Conservation (phyloP, 108 stramenopile species). For the Skeletonema marinoi region DNA sequence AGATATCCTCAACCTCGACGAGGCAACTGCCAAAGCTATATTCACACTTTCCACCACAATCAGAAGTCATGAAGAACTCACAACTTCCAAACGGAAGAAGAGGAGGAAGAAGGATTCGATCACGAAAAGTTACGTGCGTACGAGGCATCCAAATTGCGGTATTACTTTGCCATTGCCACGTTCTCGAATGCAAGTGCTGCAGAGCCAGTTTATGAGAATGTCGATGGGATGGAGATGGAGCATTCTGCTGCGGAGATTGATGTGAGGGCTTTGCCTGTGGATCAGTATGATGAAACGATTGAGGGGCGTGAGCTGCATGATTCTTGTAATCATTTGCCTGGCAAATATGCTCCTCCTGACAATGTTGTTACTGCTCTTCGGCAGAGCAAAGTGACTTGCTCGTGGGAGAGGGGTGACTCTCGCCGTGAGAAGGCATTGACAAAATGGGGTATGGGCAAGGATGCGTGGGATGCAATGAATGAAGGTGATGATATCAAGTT, state of each 20-base stretch:
- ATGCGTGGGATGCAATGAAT: constrained; percentile 78
- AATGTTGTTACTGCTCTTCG: constrained; percentile 89
- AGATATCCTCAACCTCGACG: constrained; percentile 33
- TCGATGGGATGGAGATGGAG: constrained; percentile 97
- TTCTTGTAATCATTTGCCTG: constrained; percentile 68
- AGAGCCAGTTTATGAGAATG: constrained; percentile 82
- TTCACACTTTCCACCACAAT: constrained; percentile 46
- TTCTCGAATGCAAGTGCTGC: constrained; percentile 77
- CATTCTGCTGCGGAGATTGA: constrained; percentile 90
- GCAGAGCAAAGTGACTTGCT: constrained; percentile 90
- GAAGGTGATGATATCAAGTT: constrained; percentile 88
- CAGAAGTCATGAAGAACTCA: constrained; percentile 28
- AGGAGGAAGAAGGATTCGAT: constrained; percentile 76
- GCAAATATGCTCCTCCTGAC: constrained; percentile 87
- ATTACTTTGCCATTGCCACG: constrained; percentile 95
- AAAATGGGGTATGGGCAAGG: constrained; percentile 55
- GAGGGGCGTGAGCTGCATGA: constrained; percentile 77
- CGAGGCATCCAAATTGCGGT: constrained; percentile 93
- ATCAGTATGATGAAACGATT: constrained; percentile 62
- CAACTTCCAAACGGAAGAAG: constrained; percentile 4
- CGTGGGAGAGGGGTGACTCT: constrained; percentile 96
- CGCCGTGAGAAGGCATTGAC: constrained; percentile 87
- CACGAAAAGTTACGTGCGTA: constrained; percentile 92
- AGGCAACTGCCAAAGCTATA: constrained; percentile 47
- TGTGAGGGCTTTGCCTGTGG: constrained; percentile 84